phyloP scores from a whole-genome alignment of 2,329 filamentous ascomycete genomes.

The Hypoxylon sp. region DNA sequence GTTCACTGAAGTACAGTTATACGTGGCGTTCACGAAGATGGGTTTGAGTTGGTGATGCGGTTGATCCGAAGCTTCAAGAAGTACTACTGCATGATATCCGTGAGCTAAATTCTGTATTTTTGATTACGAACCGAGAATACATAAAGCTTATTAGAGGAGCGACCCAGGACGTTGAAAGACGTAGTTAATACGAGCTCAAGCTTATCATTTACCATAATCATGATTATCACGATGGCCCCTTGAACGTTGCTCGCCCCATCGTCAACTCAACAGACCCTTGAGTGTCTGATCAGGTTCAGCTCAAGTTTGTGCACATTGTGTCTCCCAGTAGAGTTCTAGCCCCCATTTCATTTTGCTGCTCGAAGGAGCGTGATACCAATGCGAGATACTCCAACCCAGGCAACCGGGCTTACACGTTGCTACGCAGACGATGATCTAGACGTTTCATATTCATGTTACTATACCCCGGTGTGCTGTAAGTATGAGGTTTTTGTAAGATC shows the following conservation, averaged over 20 bases:
- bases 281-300: conserved; percentile 3
- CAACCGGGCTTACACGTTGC: conserved; percentile 1
- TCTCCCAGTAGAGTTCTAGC: neutral
- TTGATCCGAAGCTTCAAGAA: neutral
- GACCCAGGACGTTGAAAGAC: neutral
- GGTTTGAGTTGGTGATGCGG: conserved; percentile 3
- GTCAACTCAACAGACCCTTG: neutral
- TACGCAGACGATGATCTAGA: neutral
- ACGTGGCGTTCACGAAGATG: neutral
- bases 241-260: neutral
- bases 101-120: conserved; percentile 7
- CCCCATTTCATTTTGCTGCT: conserved; percentile 1
- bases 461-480: neutral
- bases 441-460: neutral
- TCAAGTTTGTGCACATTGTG: neutral
- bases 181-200: neutral
- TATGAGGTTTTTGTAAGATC: neutral
- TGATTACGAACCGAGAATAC: conserved; percentile 6
- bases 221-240: neutral
- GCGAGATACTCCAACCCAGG: neutral
- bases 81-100: neutral
- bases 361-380: conserved; percentile 7
- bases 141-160: conserved; percentile 6
- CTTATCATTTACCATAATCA: neutral
- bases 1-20: conserved; percentile 2